Percentiles rank a stretch among this genome's conserved stretches.
phyloP scores from a whole-genome alignment of 805 yeast genomes.

The Dipodascus albidus region DNA sequence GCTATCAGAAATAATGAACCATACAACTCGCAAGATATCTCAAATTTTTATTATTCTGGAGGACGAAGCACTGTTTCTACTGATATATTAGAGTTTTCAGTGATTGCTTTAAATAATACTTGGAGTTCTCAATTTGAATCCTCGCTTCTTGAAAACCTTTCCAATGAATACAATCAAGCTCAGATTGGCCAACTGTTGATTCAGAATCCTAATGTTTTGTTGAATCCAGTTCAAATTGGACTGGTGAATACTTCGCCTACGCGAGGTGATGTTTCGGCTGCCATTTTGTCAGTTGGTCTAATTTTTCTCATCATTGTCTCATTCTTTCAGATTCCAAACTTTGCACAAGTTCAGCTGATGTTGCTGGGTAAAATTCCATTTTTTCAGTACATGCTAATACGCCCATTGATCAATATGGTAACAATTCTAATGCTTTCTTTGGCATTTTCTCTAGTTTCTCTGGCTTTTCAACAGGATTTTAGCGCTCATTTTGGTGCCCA shows the following conservation, averaged over 20 bases:
- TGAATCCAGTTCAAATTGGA: constrained; percentile 28
- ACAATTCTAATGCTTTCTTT: constrained; percentile 38
- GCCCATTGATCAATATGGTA: constrained; percentile 11
- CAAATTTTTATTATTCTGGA: constrained; percentile 42
- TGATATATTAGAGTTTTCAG: constrained; percentile 10
- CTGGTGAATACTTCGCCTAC: constrained; percentile 40
- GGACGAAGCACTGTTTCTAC: constrained; percentile 51
- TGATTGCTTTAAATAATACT: background rate
- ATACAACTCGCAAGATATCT: constrained; percentile 22
- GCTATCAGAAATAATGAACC: constrained; percentile 29
- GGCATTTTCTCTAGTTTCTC: constrained; percentile 45
- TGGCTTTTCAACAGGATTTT: constrained; percentile 58
- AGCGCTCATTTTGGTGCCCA: constrained; percentile 42
- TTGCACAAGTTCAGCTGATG: constrained; percentile 2
- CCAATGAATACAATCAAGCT: constrained; percentile 18
- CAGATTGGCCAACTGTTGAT: constrained; percentile 17
- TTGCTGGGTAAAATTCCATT: constrained; percentile 1
- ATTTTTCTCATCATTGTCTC: constrained; percentile 62
- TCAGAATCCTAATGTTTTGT: constrained; percentile 18
- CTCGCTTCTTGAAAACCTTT: background rate
- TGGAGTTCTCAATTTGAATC: background rate
- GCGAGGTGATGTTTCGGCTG: constrained; percentile 21
- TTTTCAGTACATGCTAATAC: background rate
- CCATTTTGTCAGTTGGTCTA: constrained; percentile 50
- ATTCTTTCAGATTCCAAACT: constrained; percentile 47